These are phyloP conservation scores for Suzukiozyma palmioleophila DNA, from an alignment of 1,139 yeast species.

Conservation along the genomic window DNA sequence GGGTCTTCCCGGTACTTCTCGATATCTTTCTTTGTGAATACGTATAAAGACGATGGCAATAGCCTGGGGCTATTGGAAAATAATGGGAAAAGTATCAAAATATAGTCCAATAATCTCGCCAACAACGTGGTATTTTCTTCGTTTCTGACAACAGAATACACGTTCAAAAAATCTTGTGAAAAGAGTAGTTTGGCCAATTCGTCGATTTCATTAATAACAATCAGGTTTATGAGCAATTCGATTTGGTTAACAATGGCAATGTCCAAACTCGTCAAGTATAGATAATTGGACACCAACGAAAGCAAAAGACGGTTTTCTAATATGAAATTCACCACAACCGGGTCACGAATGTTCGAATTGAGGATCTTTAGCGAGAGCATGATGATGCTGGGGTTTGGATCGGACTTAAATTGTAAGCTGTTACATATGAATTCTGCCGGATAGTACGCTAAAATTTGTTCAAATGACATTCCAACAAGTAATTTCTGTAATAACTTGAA, in stretches of 20 bases:
- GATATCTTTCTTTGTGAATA: slow-evolving; percentile 13
- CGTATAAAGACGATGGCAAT: slow-evolving; percentile 7
- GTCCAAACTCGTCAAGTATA: slow-evolving; percentile 7
- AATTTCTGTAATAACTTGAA: slow-evolving; percentile 21
- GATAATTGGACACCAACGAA: not conserved
- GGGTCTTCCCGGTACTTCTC: slow-evolving; percentile 19
- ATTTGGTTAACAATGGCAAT: slow-evolving; percentile 16
- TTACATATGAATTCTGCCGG: slow-evolving; percentile 19
- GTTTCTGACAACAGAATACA: slow-evolving; percentile 7
- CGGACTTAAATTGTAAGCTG: slow-evolving; percentile 8
- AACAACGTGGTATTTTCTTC: slow-evolving; percentile 14
- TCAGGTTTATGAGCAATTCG: slow-evolving; percentile 14
- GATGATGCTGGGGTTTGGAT: slow-evolving; percentile 10
- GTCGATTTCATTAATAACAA: slow-evolving; percentile 7
- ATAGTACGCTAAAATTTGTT: slow-evolving; percentile 17
- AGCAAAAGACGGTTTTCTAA: not conserved
- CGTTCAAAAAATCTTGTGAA: slow-evolving; percentile 2
- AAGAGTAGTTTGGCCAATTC: slow-evolving; percentile 7
- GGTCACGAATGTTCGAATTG: slow-evolving; percentile 13
- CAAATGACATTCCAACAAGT: slow-evolving; percentile 15
- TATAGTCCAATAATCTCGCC: slow-evolving; percentile 24
- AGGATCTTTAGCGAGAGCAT: slow-evolving; percentile 19
- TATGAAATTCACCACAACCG: slow-evolving; percentile 15
- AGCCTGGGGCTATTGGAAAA: slow-evolving; percentile 4
- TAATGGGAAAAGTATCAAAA: slow-evolving; percentile 14